Evolutionary conservation across 2,329 filamentous ascomycete genomes (phyloP).

Genomic region (Verticillium tricorpus): DNA sequence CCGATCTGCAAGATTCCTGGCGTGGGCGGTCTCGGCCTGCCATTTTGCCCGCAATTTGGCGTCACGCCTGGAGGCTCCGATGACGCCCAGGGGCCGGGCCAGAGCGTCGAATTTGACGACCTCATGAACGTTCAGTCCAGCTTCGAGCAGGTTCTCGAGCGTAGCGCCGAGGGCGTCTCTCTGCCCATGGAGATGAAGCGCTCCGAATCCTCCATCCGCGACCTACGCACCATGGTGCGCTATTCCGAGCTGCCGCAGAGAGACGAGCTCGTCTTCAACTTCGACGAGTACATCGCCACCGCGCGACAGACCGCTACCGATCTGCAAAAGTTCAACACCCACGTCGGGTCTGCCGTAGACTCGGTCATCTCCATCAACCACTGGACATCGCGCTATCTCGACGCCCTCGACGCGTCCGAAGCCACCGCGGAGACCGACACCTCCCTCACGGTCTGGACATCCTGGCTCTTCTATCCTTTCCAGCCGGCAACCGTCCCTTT

Average conservation of each 20-base stretch:
- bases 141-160: constrained; percentile 71
- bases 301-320: constrained; percentile 60
- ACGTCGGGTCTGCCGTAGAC: constrained; percentile 70
- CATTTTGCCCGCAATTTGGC: constrained; percentile 52
- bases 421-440: constrained; percentile 16
- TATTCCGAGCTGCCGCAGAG: constrained; percentile 64
- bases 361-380: constrained; percentile 69
- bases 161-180: constrained; percentile 59
- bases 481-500: constrained; percentile 45
- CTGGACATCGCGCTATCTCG: constrained; percentile 68
- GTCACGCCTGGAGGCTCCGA: constrained; percentile 8
- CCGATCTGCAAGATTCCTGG: constrained; percentile 69
- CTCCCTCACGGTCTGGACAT: constrained; percentile 30
- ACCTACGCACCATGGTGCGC: constrained; percentile 67
- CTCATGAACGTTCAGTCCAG: constrained; percentile 70
- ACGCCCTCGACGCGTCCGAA: constrained; percentile 44
- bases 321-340: constrained; percentile 70
- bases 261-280: constrained; percentile 69
- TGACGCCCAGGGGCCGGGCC: constrained; percentile 19
- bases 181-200: constrained; percentile 77
- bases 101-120: constrained; percentile 62
- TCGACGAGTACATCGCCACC: constrained; percentile 70
- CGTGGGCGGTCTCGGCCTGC: constrained; percentile 53
- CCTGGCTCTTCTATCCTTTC: constrained; percentile 57
- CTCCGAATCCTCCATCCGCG: constrained; percentile 68